Percentiles rank a stretch among this genome's conserved stretches.
Conservation (phyloP, 352 stramenopile species). For the Phytophthora megakarya region DNA sequence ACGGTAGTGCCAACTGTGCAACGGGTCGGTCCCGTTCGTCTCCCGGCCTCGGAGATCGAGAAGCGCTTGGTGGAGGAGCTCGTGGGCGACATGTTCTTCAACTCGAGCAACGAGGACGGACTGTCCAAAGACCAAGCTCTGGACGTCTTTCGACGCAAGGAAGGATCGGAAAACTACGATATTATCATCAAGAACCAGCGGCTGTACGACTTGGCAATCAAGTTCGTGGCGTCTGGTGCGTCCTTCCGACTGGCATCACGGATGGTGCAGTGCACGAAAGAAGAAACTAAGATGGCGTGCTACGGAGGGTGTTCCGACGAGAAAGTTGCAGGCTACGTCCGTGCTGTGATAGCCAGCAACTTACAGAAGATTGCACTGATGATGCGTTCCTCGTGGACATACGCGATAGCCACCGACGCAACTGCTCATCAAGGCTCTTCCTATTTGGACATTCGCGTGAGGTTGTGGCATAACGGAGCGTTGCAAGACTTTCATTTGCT, state of each 20-base stretch:
- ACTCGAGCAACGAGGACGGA: slow-evolving; percentile 45
- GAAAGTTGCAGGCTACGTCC: slow-evolving; percentile 54
- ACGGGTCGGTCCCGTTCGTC: slow-evolving; percentile 43
- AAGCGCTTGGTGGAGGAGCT: slow-evolving; percentile 58
- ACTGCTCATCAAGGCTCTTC: slow-evolving; percentile 54
- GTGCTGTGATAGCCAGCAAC: slow-evolving; percentile 61
- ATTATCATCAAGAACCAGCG: slow-evolving; percentile 70
- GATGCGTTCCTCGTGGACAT: slow-evolving; percentile 67
- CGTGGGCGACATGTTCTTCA: slow-evolving; percentile 58
- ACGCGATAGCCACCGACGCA: slow-evolving; percentile 52
- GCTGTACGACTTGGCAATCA: slow-evolving; percentile 64
- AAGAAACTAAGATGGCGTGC: slow-evolving; percentile 60
- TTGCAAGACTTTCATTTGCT: slow-evolving; percentile 68
- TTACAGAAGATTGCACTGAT: slow-evolving; percentile 66
- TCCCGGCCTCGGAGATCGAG: slow-evolving; percentile 65
- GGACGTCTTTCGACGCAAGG: slow-evolving; percentile 56
- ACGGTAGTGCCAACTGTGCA: slow-evolving; percentile 8
- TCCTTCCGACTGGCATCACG: slow-evolving; percentile 60
- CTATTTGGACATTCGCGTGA: slow-evolving; percentile 62
- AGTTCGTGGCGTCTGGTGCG: slow-evolving; percentile 61
- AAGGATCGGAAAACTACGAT: slow-evolving; percentile 47
- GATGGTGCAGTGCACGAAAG: slow-evolving; percentile 61
- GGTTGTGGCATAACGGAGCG: slow-evolving; percentile 53
- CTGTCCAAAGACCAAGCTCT: slow-evolving; percentile 47
- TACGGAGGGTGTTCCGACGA: slow-evolving; percentile 58